These are phyloP conservation scores for Clohesyomyces aquaticus DNA, from an alignment of 495 filamentous ascomycete genomes.

Conservation along the genomic window DNA sequence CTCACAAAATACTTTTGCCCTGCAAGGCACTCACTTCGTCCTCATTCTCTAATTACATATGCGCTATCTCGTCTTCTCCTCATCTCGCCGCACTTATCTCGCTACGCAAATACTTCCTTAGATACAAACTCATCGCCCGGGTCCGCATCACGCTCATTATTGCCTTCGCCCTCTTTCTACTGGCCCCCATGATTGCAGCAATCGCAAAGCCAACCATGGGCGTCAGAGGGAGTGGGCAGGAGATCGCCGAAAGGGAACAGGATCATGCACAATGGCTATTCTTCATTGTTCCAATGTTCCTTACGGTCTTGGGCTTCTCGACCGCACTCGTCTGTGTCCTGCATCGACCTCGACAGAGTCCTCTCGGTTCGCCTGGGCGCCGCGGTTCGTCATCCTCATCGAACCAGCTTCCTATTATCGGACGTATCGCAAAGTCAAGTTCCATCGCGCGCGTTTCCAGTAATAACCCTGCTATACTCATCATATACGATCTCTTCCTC, in stretches of 20 bases:
- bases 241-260: neutral
- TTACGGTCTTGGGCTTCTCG: constrained; percentile 29
- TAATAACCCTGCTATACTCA: neutral
- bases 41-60: constrained; percentile 31
- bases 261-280: constrained; percentile 5
- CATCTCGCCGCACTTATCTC: constrained; percentile 29
- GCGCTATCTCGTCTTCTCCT: constrained; percentile 15
- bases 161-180: constrained; percentile 24
- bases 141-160: constrained; percentile 21
- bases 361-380: neutral
- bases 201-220: constrained; percentile 7
- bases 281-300: constrained; percentile 27
- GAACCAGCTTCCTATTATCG: neutral
- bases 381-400: neutral
- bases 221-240: neutral
- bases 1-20: constrained; percentile 13
- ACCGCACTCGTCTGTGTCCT: constrained; percentile 26
- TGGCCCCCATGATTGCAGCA: constrained; percentile 27
- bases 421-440: no score
- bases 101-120: constrained; percentile 23
- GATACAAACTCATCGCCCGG: constrained; percentile 28
- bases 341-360: neutral
- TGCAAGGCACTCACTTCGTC: constrained; percentile 28
- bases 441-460: no score
- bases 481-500: constrained; percentile 23